Evolutionary conservation across 2,329 filamentous ascomycete species (phyloP).

Genomic region (Chaetomium olivaceum): DNA sequence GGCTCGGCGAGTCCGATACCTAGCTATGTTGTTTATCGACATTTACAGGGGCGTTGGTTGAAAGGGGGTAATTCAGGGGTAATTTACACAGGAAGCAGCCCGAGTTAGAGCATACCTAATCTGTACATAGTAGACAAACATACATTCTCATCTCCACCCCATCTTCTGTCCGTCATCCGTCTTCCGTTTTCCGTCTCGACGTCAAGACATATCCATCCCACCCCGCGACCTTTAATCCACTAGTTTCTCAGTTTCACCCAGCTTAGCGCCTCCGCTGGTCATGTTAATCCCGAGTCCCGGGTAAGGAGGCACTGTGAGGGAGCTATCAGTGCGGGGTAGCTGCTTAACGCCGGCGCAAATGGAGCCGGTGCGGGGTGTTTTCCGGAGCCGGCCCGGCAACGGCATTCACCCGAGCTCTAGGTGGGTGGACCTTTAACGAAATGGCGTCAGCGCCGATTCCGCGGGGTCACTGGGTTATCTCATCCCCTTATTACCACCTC

Average conservation of each 20-base stretch:
- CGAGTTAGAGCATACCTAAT: too few species aligned
- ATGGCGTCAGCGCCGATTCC: slow-evolving; percentile 27
- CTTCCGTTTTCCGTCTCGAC: too few species aligned
- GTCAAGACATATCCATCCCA: neutral
- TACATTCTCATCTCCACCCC: neutral
- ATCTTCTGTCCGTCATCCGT: neutral
- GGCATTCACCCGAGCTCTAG: slow-evolving; percentile 8
- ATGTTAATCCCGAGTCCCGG: neutral
- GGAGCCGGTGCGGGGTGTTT: slow-evolving; percentile 22
- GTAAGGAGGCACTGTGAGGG: neutral
- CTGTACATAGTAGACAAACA: neutral
- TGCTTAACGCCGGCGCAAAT: slow-evolving; percentile 24
- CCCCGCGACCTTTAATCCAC: neutral
- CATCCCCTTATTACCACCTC: neutral
- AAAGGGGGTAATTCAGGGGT: neutral
- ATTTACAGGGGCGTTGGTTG: neutral
- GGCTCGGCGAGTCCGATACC: neutral
- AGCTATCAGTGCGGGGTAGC: slow-evolving; percentile 23
- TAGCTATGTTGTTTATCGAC: neutral
- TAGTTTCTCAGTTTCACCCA: neutral
- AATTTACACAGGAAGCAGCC: neutral
- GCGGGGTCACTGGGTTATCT: neutral
- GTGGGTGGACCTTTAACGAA: slow-evolving; percentile 14
- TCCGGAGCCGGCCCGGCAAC: slow-evolving; percentile 27
- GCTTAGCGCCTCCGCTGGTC: neutral